Evolutionary conservation across 1,139 yeast genomes (phyloP).

Genomic region (Sugiyamaella paludigena): DNA sequence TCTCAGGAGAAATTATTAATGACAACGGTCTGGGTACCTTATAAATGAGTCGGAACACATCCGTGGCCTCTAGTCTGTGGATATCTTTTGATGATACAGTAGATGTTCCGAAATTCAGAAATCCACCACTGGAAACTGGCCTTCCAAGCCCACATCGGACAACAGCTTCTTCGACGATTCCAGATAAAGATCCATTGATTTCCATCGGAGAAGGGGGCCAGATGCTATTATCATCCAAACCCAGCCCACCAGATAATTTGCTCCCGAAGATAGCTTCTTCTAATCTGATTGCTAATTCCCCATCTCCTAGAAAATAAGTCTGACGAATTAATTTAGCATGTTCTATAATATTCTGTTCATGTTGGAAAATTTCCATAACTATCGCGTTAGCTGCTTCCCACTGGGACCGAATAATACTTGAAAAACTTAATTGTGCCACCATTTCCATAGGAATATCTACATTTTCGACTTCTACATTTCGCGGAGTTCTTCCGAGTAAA

Average conservation of each 20-base stretch:
- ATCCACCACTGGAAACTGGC: constrained; percentile 12
- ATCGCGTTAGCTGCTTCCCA: constrained; percentile 22
- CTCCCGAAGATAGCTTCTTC: constrained; percentile 22
- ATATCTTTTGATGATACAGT: background rate
- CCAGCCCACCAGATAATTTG: constrained; percentile 9
- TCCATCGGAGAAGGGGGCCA: constrained; percentile 26
- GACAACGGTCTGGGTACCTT: constrained; percentile 25
- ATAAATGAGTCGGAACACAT: constrained; percentile 14
- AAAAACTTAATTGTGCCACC: constrained; percentile 20
- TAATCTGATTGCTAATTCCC: constrained; percentile 19
- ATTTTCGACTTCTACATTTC: background rate
- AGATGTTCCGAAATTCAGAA: constrained; percentile 23
- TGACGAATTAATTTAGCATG: constrained; percentile 20
- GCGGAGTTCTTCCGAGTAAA: constrained; percentile 6
- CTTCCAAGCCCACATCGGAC: constrained; percentile 4
- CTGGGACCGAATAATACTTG: constrained; percentile 17
- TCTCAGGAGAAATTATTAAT: constrained; percentile 16
- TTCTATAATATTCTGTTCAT: constrained; percentile 12
- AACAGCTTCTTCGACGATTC: constrained; percentile 17
- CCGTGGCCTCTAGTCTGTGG: background rate
- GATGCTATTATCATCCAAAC: constrained; percentile 11
- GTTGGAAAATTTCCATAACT: constrained; percentile 20
- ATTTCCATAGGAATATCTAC: constrained; percentile 21
- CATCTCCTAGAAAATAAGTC: constrained; percentile 21
- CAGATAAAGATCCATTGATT: constrained; percentile 21